Base-by-base conservation (phyloP, 2,329 filamentous ascomycete species). In the Ascochyta viciae-villosae region DNA sequence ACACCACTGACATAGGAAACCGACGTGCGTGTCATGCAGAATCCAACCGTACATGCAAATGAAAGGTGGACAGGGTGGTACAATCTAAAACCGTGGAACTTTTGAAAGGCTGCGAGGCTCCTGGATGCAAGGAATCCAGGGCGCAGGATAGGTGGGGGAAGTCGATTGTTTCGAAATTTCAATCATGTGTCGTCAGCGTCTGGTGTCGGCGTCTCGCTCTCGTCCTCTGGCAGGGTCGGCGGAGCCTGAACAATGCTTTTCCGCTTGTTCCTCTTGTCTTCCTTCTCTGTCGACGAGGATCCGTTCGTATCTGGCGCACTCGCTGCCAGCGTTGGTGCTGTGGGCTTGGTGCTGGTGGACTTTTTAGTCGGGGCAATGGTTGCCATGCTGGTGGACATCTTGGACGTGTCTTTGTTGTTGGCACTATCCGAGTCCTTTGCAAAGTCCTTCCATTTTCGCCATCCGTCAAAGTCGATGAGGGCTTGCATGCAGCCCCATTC, bases 401-500 rank as follows among this genome's bases (percentile, higher is more conserved):
- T 76, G 37, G 66, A 71, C 24, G 68, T 74, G 22, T 65, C 66
- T 15, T 65, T 57, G 77, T 78, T 52, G 49, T 73, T 67, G 71
- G 64, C 67, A 40, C 67, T 71, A 33, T 76, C 74, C 6, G 70
- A 72, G 41, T 70, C 67, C 35, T 71, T 67, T 40, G 73, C 72
- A 51, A 91, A 94, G 69, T 95, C 91, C 75, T 96, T 96, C 95
- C 95, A 99, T 76, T 92, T 92, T 51, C 93, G 87, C 95, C 95
- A 99, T 59, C 95, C 95, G 74, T 98, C 94, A 74, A 95, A 98
- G 79, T 99, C 95, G 70, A 99, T 98, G 23, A 99, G 84, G 9
- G 95, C 95, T 80, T 98, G 95, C 95, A 99, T 99, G 80, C 95
- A 98, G 53, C 95, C 95, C 95, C 95, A 99, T 82, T 99, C 95